phyloP scores from a whole-genome alignment of 2,329 filamentous ascomycete genomes.

The Phyllachora maydis region DNA sequence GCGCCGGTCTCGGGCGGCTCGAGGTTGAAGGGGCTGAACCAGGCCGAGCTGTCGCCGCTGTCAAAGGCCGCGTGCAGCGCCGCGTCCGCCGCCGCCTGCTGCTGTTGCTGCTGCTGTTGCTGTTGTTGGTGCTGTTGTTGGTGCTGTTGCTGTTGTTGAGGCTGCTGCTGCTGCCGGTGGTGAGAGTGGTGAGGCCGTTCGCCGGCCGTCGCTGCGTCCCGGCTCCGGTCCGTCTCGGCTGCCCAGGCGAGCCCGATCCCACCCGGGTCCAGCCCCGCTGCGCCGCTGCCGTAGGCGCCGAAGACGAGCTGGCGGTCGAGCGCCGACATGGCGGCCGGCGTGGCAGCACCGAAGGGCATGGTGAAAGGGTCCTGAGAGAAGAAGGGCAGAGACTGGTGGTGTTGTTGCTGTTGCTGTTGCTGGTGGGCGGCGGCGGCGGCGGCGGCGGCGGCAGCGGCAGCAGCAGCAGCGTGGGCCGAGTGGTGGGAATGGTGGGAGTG shows the following conservation, averaged over 20 bases:
- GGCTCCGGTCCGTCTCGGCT: slow-evolving; percentile 9
- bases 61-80: slow-evolving; percentile 10
- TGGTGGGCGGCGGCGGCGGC: too few species aligned
- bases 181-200: too few species aligned
- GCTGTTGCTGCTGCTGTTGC: too few species aligned
- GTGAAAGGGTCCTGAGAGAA: slow-evolving; percentile 32
- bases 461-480: too few species aligned
- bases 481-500: slow-evolving; percentile 13
- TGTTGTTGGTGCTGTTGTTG: slow-evolving; percentile 1
- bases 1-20: slow-evolving; percentile 46
- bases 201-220: too few species aligned
- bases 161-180: too few species aligned
- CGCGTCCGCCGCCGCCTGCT: slow-evolving; percentile 6
- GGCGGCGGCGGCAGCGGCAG: too few species aligned
- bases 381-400: slow-evolving; percentile 16
- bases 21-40: slow-evolving; percentile 89
- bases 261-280: slow-evolving; percentile 18
- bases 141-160: slow-evolving; percentile 10
- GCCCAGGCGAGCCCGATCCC: slow-evolving; percentile 5
- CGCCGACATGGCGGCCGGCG: slow-evolving; percentile 46
- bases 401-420: too few species aligned
- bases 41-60: slow-evolving; percentile 42
- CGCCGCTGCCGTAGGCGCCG: slow-evolving; percentile 40
- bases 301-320: slow-evolving; percentile 62
- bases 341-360: slow-evolving; percentile 23